Evolutionary conservation across 345 rosid species (phyloP), one percentile per base, ranked within the genome.

Genomic region (Lepidium africanum): DNA sequence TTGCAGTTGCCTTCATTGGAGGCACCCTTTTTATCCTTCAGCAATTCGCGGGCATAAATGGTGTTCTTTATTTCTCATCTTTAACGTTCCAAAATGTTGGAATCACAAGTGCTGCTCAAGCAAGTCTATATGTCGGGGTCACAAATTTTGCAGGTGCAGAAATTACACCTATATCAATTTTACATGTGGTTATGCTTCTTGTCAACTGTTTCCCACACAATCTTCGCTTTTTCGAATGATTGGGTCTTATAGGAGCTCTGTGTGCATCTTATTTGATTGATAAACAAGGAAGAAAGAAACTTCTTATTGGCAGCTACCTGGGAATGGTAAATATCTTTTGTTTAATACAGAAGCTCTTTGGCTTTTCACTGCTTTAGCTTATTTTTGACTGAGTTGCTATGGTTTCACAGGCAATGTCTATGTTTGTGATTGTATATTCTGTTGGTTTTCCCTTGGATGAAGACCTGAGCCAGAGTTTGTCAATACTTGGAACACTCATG

Each of bases 31-130:
- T 81, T 70, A 50, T 76, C 49, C 85, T 89, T 30, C 96, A 89
- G 74, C 96, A 89, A 71, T 85, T 89, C 74, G 93, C 93, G 4
- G 96, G 96, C 43, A 87, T 89, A 74, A 89, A 89, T 45, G 96
- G 89, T 67, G 89, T 89, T 54, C 89, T 89, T 30, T 89, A 89
- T 75, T 89, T 87, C 79, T 89, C 93, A 27, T 87, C 96, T 51
- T 69, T 87, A 78, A 87, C 91, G 39, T 87, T 87, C 73, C 78
- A 78, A 76, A 83, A 84, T 72, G 91, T 83, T 67, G 96, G 96
- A 63, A 78, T 89, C 57, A 42, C 85, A 23, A 80, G 77, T 49
- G 74, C 83, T 62, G 81, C 86, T 75, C 78, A 79, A 57, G 87
- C 91, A 36, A 89, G 88, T 77, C 78, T 81, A 63, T 83, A 69